Base-by-base conservation (phyloP, 148 eudicot genomes). In the Drosera capensis region DNA sequence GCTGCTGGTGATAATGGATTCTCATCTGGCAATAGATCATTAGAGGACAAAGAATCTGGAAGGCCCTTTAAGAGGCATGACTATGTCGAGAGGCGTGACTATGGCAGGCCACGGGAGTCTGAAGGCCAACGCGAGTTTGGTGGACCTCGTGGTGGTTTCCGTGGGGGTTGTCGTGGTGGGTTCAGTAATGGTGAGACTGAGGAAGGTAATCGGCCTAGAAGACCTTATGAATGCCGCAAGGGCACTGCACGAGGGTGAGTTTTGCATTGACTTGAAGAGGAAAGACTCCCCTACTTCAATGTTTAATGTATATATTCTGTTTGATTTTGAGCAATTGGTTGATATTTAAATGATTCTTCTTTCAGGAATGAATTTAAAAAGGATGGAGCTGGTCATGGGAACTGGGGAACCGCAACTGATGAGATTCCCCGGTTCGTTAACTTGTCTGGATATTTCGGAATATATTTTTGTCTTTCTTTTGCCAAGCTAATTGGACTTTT, bases 221-320 rank as follows among this genome's bases (percentile, higher is more conserved):
- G 88, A 58, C 38, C 38, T 22, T 76, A 45, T 56, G 94, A 83
- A 24, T 84, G 94, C 19, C 79, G 60, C 25, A 79, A 87, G 66
- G 94, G 94, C 26, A 76, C 84, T 43, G 94, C 84, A 18, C 73
- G 65, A 5, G 84, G 87, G 94, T 83, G 71, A 54, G 19, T 40
- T 7, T 46, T 54, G n/a, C 44, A 4, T 2, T 34, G 5, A 9
- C n/a, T 34, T 5, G 38, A 13, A 4, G 38, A 28, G 9, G 9
- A 28, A 28, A 28, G 9, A 28, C 11, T 4, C 38, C 14, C 14
- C 14, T 34, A 0, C n/a, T n/a, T n/a, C n/a, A n/a, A n/a, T n/a
- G n/a, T n/a, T n/a, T n/a, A n/a, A n/a, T n/a, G n/a, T n/a, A n/a
- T n/a, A n/a, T n/a, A n/a, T n/a, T n/a, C n/a, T n/a, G n/a, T n/a